Percentiles rank a stretch among this genome's conserved stretches.
Conservation (phyloP, 441 rosid species). For the Pelargonium citronellum region DNA sequence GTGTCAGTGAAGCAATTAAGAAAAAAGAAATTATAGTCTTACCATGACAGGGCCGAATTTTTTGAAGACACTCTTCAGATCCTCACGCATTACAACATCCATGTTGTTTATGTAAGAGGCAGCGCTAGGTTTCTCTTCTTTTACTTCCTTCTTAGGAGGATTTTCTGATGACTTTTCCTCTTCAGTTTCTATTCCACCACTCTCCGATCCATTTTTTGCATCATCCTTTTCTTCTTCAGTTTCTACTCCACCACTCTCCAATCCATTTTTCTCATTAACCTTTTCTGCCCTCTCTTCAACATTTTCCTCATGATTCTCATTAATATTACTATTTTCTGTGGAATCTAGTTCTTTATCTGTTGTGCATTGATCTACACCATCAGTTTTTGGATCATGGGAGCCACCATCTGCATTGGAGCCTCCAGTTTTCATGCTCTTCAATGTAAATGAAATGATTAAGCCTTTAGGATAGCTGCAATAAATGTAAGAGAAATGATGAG, state of each 20-base stretch:
- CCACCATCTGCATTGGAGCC: conserved; percentile 32
- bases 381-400: conserved; percentile 31
- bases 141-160: conserved; percentile 29
- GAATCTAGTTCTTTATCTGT: conserved; percentile 27
- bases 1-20: background rate
- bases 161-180: conserved; percentile 34
- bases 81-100: conserved; percentile 81
- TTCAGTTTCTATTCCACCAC: no score
- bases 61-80: conserved; percentile 61
- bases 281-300: conserved; percentile 24
- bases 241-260: conserved; percentile 28
- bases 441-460: conserved; percentile 67
- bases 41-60: conserved; percentile 86
- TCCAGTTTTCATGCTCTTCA: conserved; percentile 46
- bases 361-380: conserved; percentile 20
- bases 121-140: conserved; percentile 37
- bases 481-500: conserved; percentile 13
- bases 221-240: conserved; percentile 9
- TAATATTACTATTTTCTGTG: conserved; percentile 24
- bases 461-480: conserved; percentile 73
- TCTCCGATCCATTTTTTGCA: no score
- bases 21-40: conserved; percentile 12
- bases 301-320: conserved; percentile 23
- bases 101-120: conserved; percentile 44
- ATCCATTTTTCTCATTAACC: conserved; percentile 31